Base-by-base conservation (phyloP, 345 rosid genomes). In the Rhodamnia rubescens region DNA sequence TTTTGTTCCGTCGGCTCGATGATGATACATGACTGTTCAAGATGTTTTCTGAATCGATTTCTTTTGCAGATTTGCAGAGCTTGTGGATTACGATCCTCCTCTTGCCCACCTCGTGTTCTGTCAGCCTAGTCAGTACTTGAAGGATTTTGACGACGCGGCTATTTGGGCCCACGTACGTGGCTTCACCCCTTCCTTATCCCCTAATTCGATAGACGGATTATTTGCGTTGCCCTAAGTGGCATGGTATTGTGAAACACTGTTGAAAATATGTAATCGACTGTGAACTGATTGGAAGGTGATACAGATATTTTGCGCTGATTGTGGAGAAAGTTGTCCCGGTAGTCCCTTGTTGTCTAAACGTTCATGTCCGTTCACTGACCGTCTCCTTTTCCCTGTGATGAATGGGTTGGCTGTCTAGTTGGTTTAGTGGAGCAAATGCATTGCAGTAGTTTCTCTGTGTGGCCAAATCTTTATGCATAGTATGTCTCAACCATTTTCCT, bases 161-260 rank as follows among this genome's bases (percentile, higher is more conserved):
- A 44, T 94, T 84, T 87, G 94, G 92, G 98, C 99, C 87, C 96
- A 93, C 82, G 99, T 95, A 90, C 64, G 92, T 11, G 29, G 83
- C 49, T 11, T 18, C 3, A 9, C 44, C 64, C 47, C 82, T 42
- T 42, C 44, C 44, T 42, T 42, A 42, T 26, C 16, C 29, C 74
- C n/a, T 27, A 22, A 40, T n/a, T 42, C 13, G 59, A 40, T n/a
- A 36, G 54, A 52, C 5, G 54, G 18, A 18, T 57, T 22, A 24
- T 36, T 22, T 36, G 80, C 1, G 80, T 2, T 36, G 80, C 80
- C 47, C 80, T 36, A 36, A 36, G 80, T 32, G 80, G 80, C 80
- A 20, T 5, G 26, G 4, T 69, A 69, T 18, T 36, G 22, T 18
- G 80, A 69, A 36, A 69, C 26, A 21, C 80, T 26, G 47, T 36